Percentiles rank a stretch among this genome's conserved stretches.
Conservation (phyloP, 768 basidiomycete genomes). For the Pleurotus eryngii region DNA sequence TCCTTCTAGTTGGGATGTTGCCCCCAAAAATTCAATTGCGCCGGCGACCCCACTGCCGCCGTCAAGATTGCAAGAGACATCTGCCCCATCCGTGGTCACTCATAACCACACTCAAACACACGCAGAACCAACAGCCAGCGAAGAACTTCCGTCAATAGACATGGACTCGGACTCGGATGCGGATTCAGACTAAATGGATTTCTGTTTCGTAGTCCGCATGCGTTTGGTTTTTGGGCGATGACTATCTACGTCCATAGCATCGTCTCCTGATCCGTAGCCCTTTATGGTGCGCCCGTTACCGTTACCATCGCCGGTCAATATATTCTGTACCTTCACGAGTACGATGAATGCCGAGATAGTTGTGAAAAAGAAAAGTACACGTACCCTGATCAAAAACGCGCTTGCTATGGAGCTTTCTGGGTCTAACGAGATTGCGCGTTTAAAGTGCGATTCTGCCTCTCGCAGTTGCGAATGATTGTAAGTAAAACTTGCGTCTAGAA, state of each 20-base stretch:
- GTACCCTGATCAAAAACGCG: slow-evolving; percentile 53
- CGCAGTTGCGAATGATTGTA: slow-evolving; percentile 37
- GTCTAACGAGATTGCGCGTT: slow-evolving; percentile 60
- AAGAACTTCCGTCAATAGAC: slow-evolving; percentile 71
- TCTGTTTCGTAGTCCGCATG: slow-evolving; percentile 18
- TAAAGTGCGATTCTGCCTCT: slow-evolving; percentile 62
- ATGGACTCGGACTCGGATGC: slow-evolving; percentile 78
- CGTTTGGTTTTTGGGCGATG: slow-evolving; percentile 30
- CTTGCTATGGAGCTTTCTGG: slow-evolving; percentile 50
- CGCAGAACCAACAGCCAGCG: neutral
- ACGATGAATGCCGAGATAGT: too few species aligned
- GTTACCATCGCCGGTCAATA: too few species aligned
- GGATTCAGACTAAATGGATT: slow-evolving; percentile 19
- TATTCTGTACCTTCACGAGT: too few species aligned
- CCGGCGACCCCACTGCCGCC: neutral
- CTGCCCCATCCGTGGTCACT: neutral
- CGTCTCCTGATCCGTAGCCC: slow-evolving; percentile 20
- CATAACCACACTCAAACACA: neutral
- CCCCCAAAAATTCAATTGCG: too few species aligned
- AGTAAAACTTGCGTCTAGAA: neutral
- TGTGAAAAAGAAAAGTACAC: neutral
- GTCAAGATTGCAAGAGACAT: neutral
- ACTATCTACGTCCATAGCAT: slow-evolving; percentile 20
- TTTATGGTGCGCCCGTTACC: too few species aligned
- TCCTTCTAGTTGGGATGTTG: too few species aligned